These are phyloP conservation scores for Elsinoe fawcettii DNA, from an alignment of 2,329 filamentous ascomycete species.

Conservation along the genomic window DNA sequence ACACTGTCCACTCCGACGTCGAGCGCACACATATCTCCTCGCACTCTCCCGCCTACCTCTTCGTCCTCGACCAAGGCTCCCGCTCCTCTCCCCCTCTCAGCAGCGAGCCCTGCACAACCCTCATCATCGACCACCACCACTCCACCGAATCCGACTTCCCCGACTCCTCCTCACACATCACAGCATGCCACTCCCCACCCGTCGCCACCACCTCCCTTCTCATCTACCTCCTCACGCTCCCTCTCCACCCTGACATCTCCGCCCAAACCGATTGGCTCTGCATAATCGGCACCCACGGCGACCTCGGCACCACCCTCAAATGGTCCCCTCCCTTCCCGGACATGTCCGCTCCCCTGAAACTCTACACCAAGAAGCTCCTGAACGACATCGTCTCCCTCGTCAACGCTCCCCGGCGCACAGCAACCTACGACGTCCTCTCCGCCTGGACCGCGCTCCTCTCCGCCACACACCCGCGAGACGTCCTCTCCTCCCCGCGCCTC, in stretches of 20 bases:
- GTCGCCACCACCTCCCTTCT: constrained; percentile 58
- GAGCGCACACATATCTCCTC: constrained; percentile 47
- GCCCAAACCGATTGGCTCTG: constrained; percentile 53
- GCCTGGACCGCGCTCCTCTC: constrained; percentile 54
- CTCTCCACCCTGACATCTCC: constrained; percentile 46
- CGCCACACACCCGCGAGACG: constrained; percentile 44
- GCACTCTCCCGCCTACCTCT: constrained; percentile 48
- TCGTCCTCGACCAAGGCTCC: constrained; percentile 60
- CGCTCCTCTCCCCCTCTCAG: constrained; percentile 48
- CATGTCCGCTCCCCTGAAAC: constrained; percentile 54
- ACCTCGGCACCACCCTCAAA: constrained; percentile 56
- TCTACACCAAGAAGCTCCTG: constrained; percentile 53
- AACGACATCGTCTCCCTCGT: constrained; percentile 57
- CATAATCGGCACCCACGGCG: constrained; percentile 58
- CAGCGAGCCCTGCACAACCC: constrained; percentile 36
- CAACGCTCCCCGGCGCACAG: constrained; percentile 57
- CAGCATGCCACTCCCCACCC: constrained; percentile 56
- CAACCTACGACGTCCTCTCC: constrained; percentile 51
- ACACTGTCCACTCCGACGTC: constrained; percentile 47
- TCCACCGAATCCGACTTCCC: constrained; percentile 52
- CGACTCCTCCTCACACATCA: constrained; percentile 46
- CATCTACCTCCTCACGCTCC: constrained; percentile 55
- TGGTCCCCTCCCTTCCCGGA: constrained; percentile 61
- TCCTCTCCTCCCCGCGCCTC: constrained; percentile 45
- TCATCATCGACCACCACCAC: constrained; percentile 61